These are phyloP conservation scores for Quercus agrifolia DNA, from an alignment of 306 rosid species.

Conservation along the genomic window DNA sequence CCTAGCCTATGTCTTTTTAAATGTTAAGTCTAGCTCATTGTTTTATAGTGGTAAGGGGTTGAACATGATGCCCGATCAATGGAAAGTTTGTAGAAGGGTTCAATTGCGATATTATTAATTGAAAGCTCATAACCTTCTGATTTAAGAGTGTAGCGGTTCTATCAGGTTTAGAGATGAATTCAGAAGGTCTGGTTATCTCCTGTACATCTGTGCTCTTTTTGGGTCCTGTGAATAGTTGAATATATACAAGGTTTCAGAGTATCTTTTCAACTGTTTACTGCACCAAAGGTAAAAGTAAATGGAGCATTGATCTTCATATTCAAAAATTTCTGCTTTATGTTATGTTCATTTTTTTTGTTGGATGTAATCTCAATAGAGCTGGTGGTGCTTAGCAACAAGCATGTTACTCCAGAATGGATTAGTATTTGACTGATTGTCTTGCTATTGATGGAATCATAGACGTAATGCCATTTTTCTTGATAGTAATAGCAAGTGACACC, in stretches of 20 bases:
- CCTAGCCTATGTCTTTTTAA: background rate
- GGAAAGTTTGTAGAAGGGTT: no score
- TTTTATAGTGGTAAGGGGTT: background rate
- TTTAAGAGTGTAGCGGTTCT: background rate
- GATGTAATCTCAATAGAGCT: no score
- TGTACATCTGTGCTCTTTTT: background rate
- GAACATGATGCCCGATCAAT: constrained; percentile 6
- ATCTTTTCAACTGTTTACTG: no score
- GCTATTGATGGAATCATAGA: no score
- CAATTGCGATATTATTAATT: no score
- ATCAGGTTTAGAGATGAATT: background rate
- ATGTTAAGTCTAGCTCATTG: background rate
- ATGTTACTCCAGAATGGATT: no score
- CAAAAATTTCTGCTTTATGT: background rate
- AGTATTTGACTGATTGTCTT: no score
- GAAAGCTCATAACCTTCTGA: background rate
- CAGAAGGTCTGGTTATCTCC: background rate
- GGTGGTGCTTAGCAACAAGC: no score
- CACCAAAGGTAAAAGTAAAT: background rate
- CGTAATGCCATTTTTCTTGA: no score
- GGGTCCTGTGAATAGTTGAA: background rate
- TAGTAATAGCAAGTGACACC: no score
- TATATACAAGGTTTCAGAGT: background rate
- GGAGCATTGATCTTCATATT: background rate
- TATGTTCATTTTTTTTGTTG: no score